Percentiles rank a stretch among this genome's conserved stretches.
These are phyloP conservation scores for Hypoxylon sp. DNA, from an alignment of 2,329 filamentous ascomycete species.

Conservation along the genomic window DNA sequence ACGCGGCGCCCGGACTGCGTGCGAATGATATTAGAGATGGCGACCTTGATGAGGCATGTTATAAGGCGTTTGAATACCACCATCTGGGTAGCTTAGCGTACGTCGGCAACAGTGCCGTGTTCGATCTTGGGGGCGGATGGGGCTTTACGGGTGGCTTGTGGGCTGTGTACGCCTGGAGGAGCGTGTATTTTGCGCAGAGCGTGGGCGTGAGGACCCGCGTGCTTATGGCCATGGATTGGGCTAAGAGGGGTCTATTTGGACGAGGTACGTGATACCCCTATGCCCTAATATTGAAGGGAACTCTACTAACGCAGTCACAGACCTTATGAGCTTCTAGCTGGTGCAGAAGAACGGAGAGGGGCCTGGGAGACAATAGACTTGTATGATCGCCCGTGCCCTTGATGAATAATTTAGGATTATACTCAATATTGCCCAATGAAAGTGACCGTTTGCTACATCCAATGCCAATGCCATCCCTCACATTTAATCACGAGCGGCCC, in stretches of 20 bases:
- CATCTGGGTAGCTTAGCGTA: conserved; percentile 95
- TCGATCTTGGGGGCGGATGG: conserved; percentile 84
- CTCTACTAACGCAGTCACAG: conserved; percentile 33
- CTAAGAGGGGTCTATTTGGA: conserved; percentile 94
- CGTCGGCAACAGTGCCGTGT: conserved; percentile 95
- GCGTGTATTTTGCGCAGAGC: conserved; percentile 96
- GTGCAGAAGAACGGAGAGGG: background rate
- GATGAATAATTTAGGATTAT: background rate
- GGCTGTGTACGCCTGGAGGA: conserved; percentile 96
- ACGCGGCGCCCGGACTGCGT: conserved; percentile 77
- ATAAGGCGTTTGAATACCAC: conserved; percentile 93
- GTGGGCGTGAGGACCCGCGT: conserved; percentile 91
- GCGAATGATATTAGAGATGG: conserved; percentile 88
- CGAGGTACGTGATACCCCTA: conserved; percentile 74
- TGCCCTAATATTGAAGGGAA: background rate
- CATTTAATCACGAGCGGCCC: background rate
- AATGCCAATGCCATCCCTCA: background rate
- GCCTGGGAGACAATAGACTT: background rate
- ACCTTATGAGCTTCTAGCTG: conserved; percentile 48
- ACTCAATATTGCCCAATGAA: background rate
- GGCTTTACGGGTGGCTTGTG: conserved; percentile 84
- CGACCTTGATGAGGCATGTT: conserved; percentile 90
- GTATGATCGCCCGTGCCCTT: background rate
- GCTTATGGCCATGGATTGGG: conserved; percentile 97
- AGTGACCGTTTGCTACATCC: background rate